A percentile compares a stretch with the other conserved stretches of the same genome.
Conservation (phyloP, 1,284 basidiomycete species). For the Veloboletus limbatus region DNA sequence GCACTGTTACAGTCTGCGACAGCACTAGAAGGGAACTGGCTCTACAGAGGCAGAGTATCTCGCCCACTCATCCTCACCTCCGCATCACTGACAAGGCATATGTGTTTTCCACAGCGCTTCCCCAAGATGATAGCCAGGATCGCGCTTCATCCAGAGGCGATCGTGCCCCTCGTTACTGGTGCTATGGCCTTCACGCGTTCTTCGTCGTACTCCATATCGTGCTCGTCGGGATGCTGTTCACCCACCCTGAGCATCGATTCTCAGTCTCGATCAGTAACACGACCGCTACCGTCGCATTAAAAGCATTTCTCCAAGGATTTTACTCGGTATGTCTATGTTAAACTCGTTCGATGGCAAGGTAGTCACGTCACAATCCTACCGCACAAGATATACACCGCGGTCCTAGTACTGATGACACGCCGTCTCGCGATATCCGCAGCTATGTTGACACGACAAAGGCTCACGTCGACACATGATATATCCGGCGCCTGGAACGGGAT, state of each 20-base stretch:
- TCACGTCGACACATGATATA: constrained; percentile 20
- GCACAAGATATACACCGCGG: constrained; percentile 12
- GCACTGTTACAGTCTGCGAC: too few relatives aligned
- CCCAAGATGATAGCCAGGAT: too few relatives aligned
- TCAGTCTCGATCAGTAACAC: constrained; percentile 1
- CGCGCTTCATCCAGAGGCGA: too few relatives aligned
- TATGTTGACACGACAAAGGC: constrained; percentile 8
- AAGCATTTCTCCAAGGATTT: constrained; percentile 6
- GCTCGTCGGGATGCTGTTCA: constrained; percentile 1
- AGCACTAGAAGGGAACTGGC: too few relatives aligned
- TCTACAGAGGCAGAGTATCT: too few relatives aligned
- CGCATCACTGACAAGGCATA: too few relatives aligned
- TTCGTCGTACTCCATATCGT: constrained; percentile 2
- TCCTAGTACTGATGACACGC: constrained; percentile 13
- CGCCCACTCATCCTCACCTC: too few relatives aligned
- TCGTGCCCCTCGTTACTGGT: constrained; percentile 2
- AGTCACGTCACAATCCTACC: neutral
- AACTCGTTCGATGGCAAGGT: too few relatives aligned
- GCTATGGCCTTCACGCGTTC: constrained; percentile 5
- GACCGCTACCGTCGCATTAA: neutral
- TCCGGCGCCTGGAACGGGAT: constrained; percentile 20
- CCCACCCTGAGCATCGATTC: constrained; percentile 5
- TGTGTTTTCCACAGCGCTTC: too few relatives aligned
- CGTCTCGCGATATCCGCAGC: neutral
- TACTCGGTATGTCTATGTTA: constrained; percentile 1